Base-by-base conservation (phyloP, 139 green algal genomes). In the Deuterostichococcus epilithicus region DNA sequence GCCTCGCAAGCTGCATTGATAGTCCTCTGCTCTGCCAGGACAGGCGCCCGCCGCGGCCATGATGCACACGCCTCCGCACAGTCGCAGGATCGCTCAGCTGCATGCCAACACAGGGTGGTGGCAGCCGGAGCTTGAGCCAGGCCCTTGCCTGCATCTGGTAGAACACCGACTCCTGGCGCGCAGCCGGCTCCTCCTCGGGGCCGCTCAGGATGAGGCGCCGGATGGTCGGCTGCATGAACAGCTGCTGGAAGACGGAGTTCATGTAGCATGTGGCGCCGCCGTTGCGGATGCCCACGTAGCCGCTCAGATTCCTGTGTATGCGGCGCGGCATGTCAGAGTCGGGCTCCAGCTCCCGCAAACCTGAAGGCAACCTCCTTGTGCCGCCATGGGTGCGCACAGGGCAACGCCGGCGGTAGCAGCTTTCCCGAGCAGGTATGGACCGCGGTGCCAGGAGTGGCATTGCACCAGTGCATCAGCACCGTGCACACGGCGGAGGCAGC, bases 231-330 rank as follows among this genome's bases (percentile, higher is more conserved):
- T 94, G 89, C 94, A 97, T 98, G 90, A 93, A 98, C 20, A 98
- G 85, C 89, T 97, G 92, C 89, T 98, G 94, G 72, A 98, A 87
- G 35, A 97, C 88, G 26, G 85, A 73, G 79, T 97, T 98, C 94
- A 98, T 98, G 88, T 98, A 98, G 86, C 94, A 98, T 3, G 94
- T 98, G 22, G 94, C 95, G 26, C 90, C 94, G 25, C 80, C 89
- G 76, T 97, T 97, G 47, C 85, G 82, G 22, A 96, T 79, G 0
- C 92, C 92, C 58, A 76, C 70, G 70, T 71, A 80, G 47, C 36
- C 58, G 30, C 45, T 47, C 35, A 20, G 18, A 10, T 69, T n/a
- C 45, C 75, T 74, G 75, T 72, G 60, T n/a, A n/a, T n/a, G n/a
- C n/a, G n/a, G n/a, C n/a, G n/a, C n/a, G n/a, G n/a, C 47, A 71